Evolutionary conservation across 1,284 basidiomycete species (phyloP), one percentile per base, ranked within the genome.

Genomic region (Cystobasidium sp.): DNA sequence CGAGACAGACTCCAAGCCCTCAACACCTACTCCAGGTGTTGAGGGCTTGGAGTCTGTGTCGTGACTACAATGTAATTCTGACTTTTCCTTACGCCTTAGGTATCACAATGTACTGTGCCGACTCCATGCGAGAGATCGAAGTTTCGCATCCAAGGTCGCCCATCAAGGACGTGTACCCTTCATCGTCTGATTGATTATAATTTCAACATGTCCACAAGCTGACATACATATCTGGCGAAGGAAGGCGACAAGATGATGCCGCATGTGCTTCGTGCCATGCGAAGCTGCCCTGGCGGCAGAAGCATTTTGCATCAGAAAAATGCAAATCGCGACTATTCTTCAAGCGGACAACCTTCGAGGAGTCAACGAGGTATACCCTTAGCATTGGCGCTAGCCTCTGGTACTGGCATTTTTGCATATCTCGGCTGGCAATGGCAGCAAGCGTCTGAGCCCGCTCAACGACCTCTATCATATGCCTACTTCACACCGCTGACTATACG

Each of bases 401-500:
- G 56, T 59, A 59, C 56, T 7, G 56, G 56, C 1, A 20, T 43
- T 10, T 31, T 59, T 22, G 56, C 37, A 14, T 59, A 59, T n/a
- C 39, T 59, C 18, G 56, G 56, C 56, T 59, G 56, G 56, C 61
- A 31, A 49, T 63, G 43, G 61, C 61, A 49, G 7, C 61, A 49
- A 31, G 16, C 8, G 22, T 49, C 61, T 14, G 44, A 41, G 7
- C 37, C 18, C 31, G 39, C 56, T 41, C 37, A n/a, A 22, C 31
- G 43, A 63, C 53, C 68, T 52, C 82, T 91, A 3, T 87, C 87
- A 3, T 85, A 88, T 0, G 83, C 83, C 8, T 85, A 88, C 75
- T 93, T 92, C 80, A 89, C 87, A 0, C 86, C 87, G 18, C 85
- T 88, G 9, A 87, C 85, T 18, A 83, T 93, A n/a, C 81, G 85